These are phyloP conservation scores for Uncinocarpus reesii DNA, from an alignment of 2,329 filamentous ascomycete genomes.

Conservation along the genomic window DNA sequence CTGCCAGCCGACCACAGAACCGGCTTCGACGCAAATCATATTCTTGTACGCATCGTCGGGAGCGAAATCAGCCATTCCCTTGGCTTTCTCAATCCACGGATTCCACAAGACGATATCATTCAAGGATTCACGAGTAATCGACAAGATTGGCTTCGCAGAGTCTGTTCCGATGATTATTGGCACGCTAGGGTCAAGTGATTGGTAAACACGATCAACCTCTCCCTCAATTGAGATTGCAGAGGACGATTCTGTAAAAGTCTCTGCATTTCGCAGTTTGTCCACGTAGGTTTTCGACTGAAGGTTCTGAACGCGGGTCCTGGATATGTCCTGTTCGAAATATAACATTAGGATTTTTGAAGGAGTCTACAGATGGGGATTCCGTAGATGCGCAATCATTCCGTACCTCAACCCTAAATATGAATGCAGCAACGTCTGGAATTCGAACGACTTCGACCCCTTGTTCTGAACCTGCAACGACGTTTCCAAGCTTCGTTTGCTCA, in stretches of 20 bases:
- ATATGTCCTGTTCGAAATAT: slow-evolving; percentile 56
- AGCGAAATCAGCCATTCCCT: slow-evolving; percentile 72
- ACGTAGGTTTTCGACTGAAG: slow-evolving; percentile 66
- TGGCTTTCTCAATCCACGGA: slow-evolving; percentile 79
- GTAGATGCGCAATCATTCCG: slow-evolving; percentile 22
- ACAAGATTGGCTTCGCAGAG: slow-evolving; percentile 54
- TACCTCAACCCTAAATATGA: slow-evolving; percentile 73
- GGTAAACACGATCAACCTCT: slow-evolving; percentile 86
- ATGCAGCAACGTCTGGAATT: slow-evolving; percentile 85
- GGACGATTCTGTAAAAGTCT: slow-evolving; percentile 54
- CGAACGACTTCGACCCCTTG: slow-evolving; percentile 69
- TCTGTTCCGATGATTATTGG: slow-evolving; percentile 36
- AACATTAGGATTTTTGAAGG: background rate
- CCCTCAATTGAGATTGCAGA: slow-evolving; percentile 57
- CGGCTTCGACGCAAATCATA: slow-evolving; percentile 92
- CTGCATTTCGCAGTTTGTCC: slow-evolving; percentile 67
- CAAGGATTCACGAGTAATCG: slow-evolving; percentile 72
- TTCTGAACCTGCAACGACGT: slow-evolving; percentile 84
- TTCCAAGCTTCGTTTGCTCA: slow-evolving; percentile 62
- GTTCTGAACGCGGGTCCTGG: slow-evolving; percentile 59
- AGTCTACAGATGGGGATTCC: background rate
- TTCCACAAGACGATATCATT: slow-evolving; percentile 93
- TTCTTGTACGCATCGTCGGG: slow-evolving; percentile 84
- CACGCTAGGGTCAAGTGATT: slow-evolving; percentile 45
- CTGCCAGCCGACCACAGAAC: slow-evolving; percentile 70